Evolutionary conservation across 2,329 filamentous ascomycete genomes (phyloP), one percentile per base, ranked within the genome.

Genomic region (Akanthomyces dipterigenus): DNA sequence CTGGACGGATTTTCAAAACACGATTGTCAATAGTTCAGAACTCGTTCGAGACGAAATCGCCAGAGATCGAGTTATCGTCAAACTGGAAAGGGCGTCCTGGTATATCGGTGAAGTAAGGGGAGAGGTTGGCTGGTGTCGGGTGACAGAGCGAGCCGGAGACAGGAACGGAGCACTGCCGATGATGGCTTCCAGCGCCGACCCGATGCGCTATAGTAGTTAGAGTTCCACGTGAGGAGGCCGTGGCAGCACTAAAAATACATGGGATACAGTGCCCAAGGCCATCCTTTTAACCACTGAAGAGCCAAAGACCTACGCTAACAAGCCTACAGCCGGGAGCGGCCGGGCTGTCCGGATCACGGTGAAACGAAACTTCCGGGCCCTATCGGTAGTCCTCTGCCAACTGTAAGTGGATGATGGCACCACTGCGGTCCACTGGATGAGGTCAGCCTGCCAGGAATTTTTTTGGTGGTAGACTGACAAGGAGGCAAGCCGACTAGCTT

Each of bases 371-470:
- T 61, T 49, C 58, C 50, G 58, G 40, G n/a, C 22, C 7, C 18
- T 12, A 49, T 34, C 18, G 3, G 26, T 16, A 24, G 22, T 43
- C n/a, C 38, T 55, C 31, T 14, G 31, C 5, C 22, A 11, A 1
- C 31, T 34, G 31, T 34, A 34, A 34, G n/a, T 24, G 31, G n/a
- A 20, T 26, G 46, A 34, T 20, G 38, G 9, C 42, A 38, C 43
- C 45, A 48, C 31, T 14, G 20, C 34, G 31, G 49, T 42, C 46
- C 55, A 58, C 43, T 50, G 12, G 60, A 62, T 62, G 60, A 62
- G 60, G 60, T 62, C 60, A 62, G 60, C 60, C n/a, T n/a, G 36
- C 55, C 40, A 45, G 45, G 58, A 62, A 62, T 62, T 62, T 62
- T 62, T 62, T n/a, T n/a, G n/a, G n/a, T n/a, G 54, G 60, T 58